Evolutionary conservation across 805 yeast species (phyloP).

Genomic region (Starmerella cellae): DNA sequence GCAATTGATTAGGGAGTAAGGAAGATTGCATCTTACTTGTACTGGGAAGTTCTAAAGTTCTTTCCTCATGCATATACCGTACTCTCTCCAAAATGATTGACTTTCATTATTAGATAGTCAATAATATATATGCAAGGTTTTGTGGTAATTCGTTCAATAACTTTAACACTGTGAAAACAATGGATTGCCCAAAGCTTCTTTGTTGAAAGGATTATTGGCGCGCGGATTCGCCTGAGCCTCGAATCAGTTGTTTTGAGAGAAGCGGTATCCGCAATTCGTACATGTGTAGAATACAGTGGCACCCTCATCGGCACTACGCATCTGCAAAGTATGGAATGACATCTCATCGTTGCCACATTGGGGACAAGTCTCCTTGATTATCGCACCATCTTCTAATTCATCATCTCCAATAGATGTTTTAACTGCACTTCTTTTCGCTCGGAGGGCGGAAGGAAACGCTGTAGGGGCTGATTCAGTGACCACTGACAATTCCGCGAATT

Average conservation of each 20-base stretch:
- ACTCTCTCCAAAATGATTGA: too few species aligned
- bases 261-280: conserved; percentile 80
- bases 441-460: conserved; percentile 82
- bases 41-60: too few species aligned
- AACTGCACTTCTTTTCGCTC: conserved; percentile 74
- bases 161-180: too few species aligned
- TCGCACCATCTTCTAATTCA: conserved; percentile 88
- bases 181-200: too few species aligned
- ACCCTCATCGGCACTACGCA: conserved; percentile 98
- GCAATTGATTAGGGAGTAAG: too few species aligned
- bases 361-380: conserved; percentile 96
- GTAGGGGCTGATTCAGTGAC: conserved; percentile 78
- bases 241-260: conserved; percentile 80
- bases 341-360: conserved; percentile 96
- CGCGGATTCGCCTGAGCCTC: conserved; percentile 1
- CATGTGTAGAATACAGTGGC: conserved; percentile 96
- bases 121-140: too few species aligned
- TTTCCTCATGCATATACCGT: too few species aligned
- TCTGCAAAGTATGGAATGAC: conserved; percentile 92
- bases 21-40: too few species aligned
- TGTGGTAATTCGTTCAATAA: too few species aligned
- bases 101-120: too few species aligned
- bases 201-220: background rate
- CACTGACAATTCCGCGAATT: conserved; percentile 69
- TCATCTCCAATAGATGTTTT: conserved; percentile 65